Evolutionary conservation across 2,329 filamentous ascomycete genomes (phyloP).

Genomic region (Botryotinia convoluta): DNA sequence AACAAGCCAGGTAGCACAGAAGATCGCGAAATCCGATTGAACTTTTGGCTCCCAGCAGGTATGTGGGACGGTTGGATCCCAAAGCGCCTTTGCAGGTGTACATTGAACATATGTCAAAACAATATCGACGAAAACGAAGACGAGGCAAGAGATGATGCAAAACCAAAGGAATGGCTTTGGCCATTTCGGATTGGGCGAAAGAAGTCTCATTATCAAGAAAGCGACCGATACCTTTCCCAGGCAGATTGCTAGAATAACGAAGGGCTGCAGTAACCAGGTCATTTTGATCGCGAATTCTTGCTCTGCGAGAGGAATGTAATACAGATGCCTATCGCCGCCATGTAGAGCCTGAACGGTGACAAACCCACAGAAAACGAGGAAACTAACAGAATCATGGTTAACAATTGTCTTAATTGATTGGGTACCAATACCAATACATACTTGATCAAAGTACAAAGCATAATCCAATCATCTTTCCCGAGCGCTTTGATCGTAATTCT

Average conservation of each 20-base stretch:
- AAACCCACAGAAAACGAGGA: neutral
- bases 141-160: neutral
- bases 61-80: neutral
- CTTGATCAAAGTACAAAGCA: constrained; percentile 5
- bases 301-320: neutral
- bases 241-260: neutral
- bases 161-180: neutral
- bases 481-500: neutral
- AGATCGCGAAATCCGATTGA: neutral
- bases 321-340: neutral
- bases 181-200: neutral
- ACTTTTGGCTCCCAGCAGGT: neutral
- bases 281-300: neutral
- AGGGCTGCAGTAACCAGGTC: neutral
- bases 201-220: neutral
- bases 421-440: neutral
- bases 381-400: neutral
- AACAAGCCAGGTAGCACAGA: neutral
- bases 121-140: neutral
- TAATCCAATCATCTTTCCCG: neutral
- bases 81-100: neutral
- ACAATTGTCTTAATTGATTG: neutral
- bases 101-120: neutral
- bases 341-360: neutral
- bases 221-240: neutral